Conservation (phyloP, 2,329 filamentous ascomycete genomes). For the Cercospora sp. region DNA sequence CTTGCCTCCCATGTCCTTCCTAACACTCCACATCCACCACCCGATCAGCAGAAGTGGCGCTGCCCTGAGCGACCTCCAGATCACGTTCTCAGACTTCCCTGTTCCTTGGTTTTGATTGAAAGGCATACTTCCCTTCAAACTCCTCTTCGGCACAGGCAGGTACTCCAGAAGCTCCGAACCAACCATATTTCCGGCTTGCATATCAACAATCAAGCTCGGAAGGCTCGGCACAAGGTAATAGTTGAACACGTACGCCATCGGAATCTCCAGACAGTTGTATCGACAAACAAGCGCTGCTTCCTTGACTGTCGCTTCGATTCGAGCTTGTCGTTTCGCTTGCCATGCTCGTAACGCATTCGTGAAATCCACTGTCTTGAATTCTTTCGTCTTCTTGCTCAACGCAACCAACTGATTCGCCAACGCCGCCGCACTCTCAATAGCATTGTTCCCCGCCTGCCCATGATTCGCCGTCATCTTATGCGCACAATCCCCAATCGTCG, state of each 20-base stretch:
- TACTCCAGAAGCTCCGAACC: constrained; percentile 35
- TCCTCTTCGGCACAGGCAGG: constrained; percentile 33
- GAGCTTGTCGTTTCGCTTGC: constrained; percentile 25
- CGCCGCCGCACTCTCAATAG: constrained; percentile 31
- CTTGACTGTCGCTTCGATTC: constrained; percentile 21
- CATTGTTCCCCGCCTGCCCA: constrained; percentile 29
- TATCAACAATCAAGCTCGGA: constrained; percentile 17
- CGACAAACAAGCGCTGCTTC: constrained; percentile 26
- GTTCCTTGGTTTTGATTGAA: constrained; percentile 35
- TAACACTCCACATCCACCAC: constrained; percentile 1
- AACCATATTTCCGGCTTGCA: constrained; percentile 20
- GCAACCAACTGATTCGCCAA: constrained; percentile 27
- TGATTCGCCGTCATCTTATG: constrained; percentile 34
- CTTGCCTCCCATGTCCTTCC: neutral
- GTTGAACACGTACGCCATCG: constrained; percentile 18
- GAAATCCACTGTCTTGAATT: neutral
- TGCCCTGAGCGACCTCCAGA: constrained; percentile 13
- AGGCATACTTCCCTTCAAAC: constrained; percentile 33
- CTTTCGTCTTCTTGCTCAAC: neutral
- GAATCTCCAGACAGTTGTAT: constrained; percentile 22
- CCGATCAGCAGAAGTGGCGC: constrained; percentile 14
- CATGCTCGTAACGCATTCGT: constrained; percentile 22
- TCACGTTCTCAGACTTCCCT: constrained; percentile 32
- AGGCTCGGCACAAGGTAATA: constrained; percentile 15
- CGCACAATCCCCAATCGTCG: constrained; percentile 29